phyloP scores from a whole-genome alignment of 164 flowering plant genomes.

The Umbilicus rupestris region DNA sequence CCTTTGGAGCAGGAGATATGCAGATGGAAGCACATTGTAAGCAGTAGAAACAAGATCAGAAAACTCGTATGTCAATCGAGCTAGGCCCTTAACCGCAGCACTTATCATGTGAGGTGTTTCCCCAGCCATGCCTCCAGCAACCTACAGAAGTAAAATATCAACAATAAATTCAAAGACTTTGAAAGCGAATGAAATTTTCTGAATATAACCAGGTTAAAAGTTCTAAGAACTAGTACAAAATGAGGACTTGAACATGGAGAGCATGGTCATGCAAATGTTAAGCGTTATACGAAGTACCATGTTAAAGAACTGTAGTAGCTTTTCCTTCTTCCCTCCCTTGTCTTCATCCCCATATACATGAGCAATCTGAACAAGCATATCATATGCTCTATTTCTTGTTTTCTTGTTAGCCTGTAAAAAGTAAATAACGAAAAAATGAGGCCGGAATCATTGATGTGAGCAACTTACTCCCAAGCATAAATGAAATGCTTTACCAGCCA shows the following conservation, averaged over 20 bases:
- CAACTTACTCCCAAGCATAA: not conserved
- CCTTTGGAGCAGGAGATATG: conserved; percentile 67
- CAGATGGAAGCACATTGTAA: conserved; percentile 65
- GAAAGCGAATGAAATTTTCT: not conserved
- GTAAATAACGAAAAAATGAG: not conserved
- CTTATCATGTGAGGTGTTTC: conserved; percentile 94
- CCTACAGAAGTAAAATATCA: conserved; percentile 27
- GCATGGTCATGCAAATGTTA: not conserved
- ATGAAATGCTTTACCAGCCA: too few species aligned
- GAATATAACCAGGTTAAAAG: not conserved
- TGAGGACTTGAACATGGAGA: not conserved
- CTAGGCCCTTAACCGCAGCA: conserved; percentile 87
- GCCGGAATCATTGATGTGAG: not conserved
- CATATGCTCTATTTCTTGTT: conserved; percentile 95
- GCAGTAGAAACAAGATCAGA: conserved; percentile 71
- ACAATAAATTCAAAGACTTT: not conserved
- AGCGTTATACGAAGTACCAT: conserved; percentile 39
- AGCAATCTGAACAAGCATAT: conserved; percentile 84
- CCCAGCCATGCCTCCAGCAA: conserved; percentile 87
- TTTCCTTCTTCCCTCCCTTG: conserved; percentile 64
- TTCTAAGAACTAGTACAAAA: not conserved
- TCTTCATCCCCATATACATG: conserved; percentile 87
- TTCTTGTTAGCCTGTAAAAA: conserved; percentile 68
- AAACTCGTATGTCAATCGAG: conserved; percentile 97
- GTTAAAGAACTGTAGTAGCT: conserved; percentile 50